These are phyloP conservation scores for Durotheca rogersii DNA, from an alignment of 495 filamentous ascomycete genomes.

Conservation along the genomic window DNA sequence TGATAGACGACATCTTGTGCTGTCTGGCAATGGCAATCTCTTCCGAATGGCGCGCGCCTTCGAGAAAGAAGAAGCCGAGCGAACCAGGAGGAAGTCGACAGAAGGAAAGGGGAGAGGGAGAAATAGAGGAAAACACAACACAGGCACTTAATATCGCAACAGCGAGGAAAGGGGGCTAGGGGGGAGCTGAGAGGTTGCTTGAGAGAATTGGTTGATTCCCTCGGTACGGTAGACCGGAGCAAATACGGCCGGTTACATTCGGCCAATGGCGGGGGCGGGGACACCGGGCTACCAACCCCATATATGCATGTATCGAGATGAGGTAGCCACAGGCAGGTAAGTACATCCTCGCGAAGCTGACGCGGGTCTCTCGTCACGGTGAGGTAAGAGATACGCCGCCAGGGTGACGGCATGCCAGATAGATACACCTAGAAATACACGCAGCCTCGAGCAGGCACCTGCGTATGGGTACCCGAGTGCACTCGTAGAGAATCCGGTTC, in stretches of 20 bases:
- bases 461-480: too few species aligned
- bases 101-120: neutral
- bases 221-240: slow-evolving; percentile 17
- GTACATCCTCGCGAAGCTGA: too few species aligned
- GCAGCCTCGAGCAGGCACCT: too few species aligned
- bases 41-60: slow-evolving; percentile 9
- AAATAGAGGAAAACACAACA: neutral
- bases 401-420: too few species aligned
- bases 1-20: slow-evolving; percentile 36
- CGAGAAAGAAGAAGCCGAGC: neutral
- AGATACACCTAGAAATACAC: too few species aligned
- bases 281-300: too few species aligned
- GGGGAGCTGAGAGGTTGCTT: neutral
- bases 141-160: neutral
- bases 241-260: slow-evolving; percentile 14
- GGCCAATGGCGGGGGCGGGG: slow-evolving; percentile 29
- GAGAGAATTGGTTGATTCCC: neutral
- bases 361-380: too few species aligned
- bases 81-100: neutral
- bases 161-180: neutral
- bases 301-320: neutral
- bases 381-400: too few species aligned
- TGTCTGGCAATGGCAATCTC: neutral
- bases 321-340: too few species aligned
- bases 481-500: too few species aligned